Base-by-base conservation (phyloP, 1,139 yeast genomes). In the Diutina rugosa region DNA sequence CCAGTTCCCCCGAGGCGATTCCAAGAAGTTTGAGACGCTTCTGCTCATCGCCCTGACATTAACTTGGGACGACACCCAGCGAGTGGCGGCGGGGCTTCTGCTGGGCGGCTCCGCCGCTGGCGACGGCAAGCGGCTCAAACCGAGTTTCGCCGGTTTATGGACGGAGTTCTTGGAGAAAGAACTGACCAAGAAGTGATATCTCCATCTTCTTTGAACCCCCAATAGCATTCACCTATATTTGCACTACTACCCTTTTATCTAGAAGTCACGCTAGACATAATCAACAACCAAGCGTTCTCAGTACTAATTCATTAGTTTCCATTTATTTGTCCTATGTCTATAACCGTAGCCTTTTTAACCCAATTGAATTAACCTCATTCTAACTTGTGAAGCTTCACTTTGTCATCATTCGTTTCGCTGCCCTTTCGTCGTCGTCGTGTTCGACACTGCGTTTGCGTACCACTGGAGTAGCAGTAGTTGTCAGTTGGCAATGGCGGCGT, bases 1-100 rank as follows among this genome's bases (percentile, higher is more conserved):
- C 18, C 87, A 86, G 55, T 77, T 93, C 46, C 97, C 97, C 7
- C 76, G 99, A 60, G 97, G 95, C 1, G 99, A 93, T 67, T 81
- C 96, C 14, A 93, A 91, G 69, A 90, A 93, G 69, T 93, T 87
- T 66, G 98, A 93, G 72, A 96, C 95, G 4, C 76, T 93, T 57
- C 90, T 84, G 66, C 77, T 93, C 58, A 85, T 93, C 51, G 80
- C 96, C 32, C 89, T 89, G 59, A 85, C 87, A 63, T 73, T 93
- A 59, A 85, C 82, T 58, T 93, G 99, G 99, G 93, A 87, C 67
- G 95, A 89, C 55, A 83, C 81, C 51, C 86, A 90, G 65, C 84
- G 81, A 63, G 77, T 84, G 41, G 90, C 86, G 59, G 97, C 97
- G 1, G 98, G 98, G 0, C 73, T 91, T 57, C 69, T 82, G 48